phyloP scores from a whole-genome alignment of 2,329 filamentous ascomycete species.

The Fusarium keratoplasticum region DNA sequence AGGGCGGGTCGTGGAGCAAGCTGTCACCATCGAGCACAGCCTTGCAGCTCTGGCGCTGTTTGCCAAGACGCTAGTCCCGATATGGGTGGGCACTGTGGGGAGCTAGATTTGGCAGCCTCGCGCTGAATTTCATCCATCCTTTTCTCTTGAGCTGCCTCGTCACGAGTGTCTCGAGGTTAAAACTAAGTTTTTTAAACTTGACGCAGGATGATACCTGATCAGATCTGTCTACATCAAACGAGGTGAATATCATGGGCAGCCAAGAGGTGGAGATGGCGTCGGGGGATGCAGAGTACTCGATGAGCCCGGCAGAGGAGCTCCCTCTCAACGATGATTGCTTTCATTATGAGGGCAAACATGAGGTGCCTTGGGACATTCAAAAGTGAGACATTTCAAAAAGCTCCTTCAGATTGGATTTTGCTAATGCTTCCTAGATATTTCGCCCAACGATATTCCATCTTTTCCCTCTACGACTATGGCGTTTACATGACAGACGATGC shows the following conservation, averaged over 20 bases:
- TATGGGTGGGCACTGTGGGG: slow-evolving; percentile 26
- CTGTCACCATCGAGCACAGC: slow-evolving; percentile 43
- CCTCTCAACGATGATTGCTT: slow-evolving; percentile 73
- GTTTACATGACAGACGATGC: slow-evolving; percentile 92
- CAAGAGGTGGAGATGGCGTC: slow-evolving; percentile 16
- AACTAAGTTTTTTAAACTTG: background rate
- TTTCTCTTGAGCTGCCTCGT: slow-evolving; percentile 8
- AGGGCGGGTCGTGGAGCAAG: slow-evolving; percentile 43
- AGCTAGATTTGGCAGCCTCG: slow-evolving; percentile 40
- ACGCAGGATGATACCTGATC: background rate
- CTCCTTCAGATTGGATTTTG: background rate
- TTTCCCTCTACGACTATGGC: slow-evolving; percentile 86
- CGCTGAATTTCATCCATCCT: slow-evolving; percentile 36
- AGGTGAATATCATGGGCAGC: slow-evolving; percentile 25
- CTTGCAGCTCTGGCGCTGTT: slow-evolving; percentile 38
- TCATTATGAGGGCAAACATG: slow-evolving; percentile 76
- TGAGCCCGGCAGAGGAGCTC: slow-evolving; percentile 58
- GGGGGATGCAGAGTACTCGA: slow-evolving; percentile 39
- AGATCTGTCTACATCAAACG: background rate
- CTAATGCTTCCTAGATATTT: slow-evolving; percentile 75
- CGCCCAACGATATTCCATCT: slow-evolving; percentile 88
- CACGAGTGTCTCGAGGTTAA: background rate
- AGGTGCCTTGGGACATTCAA: slow-evolving; percentile 86
- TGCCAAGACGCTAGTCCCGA: slow-evolving; percentile 37
- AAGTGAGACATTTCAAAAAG: slow-evolving; percentile 69